Base-by-base conservation (phyloP, 352 stramenopile genomes). In the Phytopythium delawarense region DNA sequence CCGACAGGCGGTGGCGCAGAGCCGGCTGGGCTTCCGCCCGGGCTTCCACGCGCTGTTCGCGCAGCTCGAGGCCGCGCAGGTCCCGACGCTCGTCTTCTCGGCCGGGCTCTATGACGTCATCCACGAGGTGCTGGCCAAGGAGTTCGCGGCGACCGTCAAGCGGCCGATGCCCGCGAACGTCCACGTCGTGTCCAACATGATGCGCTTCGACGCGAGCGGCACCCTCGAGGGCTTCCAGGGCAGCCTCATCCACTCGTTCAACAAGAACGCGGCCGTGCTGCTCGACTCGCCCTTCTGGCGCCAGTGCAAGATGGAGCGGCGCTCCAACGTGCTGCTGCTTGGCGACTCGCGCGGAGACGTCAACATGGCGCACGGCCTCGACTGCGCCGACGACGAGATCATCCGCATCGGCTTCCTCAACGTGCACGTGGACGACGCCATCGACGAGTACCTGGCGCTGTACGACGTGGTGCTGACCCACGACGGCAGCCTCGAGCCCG, bases 141-240 rank as follows among this genome's bases (percentile, higher is more conserved):
- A 86, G 57, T 87, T 84, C 53, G 62, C 54, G 23, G 56, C 58
- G 7, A 65, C 61, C 3, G 30, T 25, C 8, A 69, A 70, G n/a
- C 62, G 18, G 50, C 62, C 34, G 59, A 64, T 44, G n/a, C 77
- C 75, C 20, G 62, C 25, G 21, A 92, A 92, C 50, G 72, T 92
- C 28, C 82, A 89, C 57, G 78, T 92, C 18, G 76, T 92, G 32
- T 87, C 78, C 44, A 90, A 90, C 65, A 86, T 92, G 74, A 92
- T 92, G 83, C 60, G 70, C 13, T 90, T 90, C 54, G 67, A 86
- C 50, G 66, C 67, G 15, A 32, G 70, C 0, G 81, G 78, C 4
- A 42, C 66, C 0, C 70, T 87, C 56, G 60, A 79, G 51, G 76
- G 69, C 49, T 89, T 92, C 62, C 59, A 89, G 15, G 81, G 79